These are phyloP conservation scores for Chlorella sp. DNA, from an alignment of 139 green algal species.

Conservation along the genomic window DNA sequence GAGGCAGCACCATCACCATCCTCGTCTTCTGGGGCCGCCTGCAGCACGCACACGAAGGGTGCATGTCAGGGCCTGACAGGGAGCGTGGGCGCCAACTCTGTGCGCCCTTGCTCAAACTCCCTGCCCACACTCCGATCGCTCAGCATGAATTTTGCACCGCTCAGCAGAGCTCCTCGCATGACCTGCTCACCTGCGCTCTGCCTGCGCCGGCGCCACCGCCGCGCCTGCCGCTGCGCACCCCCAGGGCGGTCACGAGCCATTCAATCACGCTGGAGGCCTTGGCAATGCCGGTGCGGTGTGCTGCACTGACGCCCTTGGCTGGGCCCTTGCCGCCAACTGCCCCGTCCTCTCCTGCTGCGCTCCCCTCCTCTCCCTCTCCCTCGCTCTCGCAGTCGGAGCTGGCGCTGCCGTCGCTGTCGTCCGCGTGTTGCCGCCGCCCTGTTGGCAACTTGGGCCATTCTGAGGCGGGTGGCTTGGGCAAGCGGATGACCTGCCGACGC, in stretches of 20 bases:
- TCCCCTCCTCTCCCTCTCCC: conserved; percentile 24
- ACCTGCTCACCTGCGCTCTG: not conserved
- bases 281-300: conserved; percentile 74
- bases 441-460: conserved; percentile 46
- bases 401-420: conserved; percentile 25
- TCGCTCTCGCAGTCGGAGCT: conserved; percentile 25
- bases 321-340: not conserved
- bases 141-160: not conserved
- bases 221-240: conserved; percentile 27
- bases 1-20: not conserved
- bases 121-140: not conserved
- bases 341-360: conserved; percentile 8
- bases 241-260: conserved; percentile 77
- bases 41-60: not conserved
- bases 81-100: not conserved
- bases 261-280: conserved; percentile 80
- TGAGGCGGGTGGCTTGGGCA: conserved; percentile 49
- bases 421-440: not conserved
- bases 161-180: not conserved
- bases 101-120: not conserved
- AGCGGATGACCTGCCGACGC: conserved; percentile 82
- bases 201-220: not conserved
- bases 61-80: too few relatives aligned
- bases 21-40: not conserved
- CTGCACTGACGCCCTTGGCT: conserved; percentile 42